Evolutionary conservation across 2,329 filamentous ascomycete genomes (phyloP), one percentile per base, ranked within the genome.

Genomic region (Ophiostoma sp.): DNA sequence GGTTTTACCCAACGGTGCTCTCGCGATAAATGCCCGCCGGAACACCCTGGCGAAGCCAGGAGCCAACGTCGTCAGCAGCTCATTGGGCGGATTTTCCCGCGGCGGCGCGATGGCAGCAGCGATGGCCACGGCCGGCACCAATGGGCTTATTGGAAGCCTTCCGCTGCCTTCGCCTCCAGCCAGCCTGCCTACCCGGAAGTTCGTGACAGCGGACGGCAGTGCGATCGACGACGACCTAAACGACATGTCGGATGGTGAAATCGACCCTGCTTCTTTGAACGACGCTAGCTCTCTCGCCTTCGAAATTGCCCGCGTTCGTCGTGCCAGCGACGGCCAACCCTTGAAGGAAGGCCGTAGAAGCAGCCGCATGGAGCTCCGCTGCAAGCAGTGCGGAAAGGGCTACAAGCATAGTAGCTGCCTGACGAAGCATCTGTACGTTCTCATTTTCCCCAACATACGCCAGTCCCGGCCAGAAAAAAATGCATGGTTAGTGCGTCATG

Each of bases 351-450:
- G 95, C 79, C 87, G 89, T 85, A 95, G 94, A 85, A 88, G 89
- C 83, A 92, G 90, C 84, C 89, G 91, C 80, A 90, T 91, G 80
- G 95, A 98, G 83, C 90, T 99, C 81, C 94, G 93, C 84, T 99
- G 96, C 86, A 94, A 97, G 82, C 95, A 95, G 84, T 99, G 96
- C 87, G 95, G 95, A 84, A 99, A 99, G 89, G 94, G 94, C 85
- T 99, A 99, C 90, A 99, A 99, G 91, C 96, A 99, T 89, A 97
- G 95, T 90, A 98, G 96, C 87, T 99, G 96, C 90, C 90, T 99
- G 87, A 97, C 93, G 83, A 99, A 98, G 90, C 96, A 99, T 91
- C 92, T 98, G 96, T 98, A 91, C 90, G 96, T 97, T 88, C 86
- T 88, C 90, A 77, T 73, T 76, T 77, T 78, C 77, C 78, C 19